Percentiles rank a stretch among this genome's conserved stretches.
Conservation (phyloP, 108 stramenopile species). For the Fistulifera pelliculosa region DNA sequence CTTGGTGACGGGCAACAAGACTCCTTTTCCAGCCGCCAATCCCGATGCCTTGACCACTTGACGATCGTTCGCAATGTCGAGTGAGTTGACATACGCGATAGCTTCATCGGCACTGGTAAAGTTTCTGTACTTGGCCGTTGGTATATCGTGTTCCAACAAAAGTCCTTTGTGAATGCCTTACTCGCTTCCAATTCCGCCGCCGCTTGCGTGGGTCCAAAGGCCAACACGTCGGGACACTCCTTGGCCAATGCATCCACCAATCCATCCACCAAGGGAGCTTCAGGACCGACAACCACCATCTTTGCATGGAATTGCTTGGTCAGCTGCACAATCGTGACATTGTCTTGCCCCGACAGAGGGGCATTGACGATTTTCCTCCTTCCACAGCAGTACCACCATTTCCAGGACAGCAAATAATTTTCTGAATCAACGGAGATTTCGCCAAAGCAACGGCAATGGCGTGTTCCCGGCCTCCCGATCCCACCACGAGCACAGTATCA, state of each 20-base stretch:
- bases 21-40: constrained; percentile 98
- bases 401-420: constrained; percentile 74
- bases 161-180: constrained; percentile 96
- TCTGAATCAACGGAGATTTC: constrained; percentile 57
- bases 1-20: constrained; percentile 84
- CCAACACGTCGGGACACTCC: constrained; percentile 73
- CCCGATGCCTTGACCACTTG: constrained; percentile 99
- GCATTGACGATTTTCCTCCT: constrained; percentile 65
- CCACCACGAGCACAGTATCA: constrained; percentile 76
- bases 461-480: constrained; percentile 83
- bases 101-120: constrained; percentile 84
- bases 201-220: constrained; percentile 90
- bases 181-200: constrained; percentile 94
- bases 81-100: constrained; percentile 70
- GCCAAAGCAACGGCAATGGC: constrained; percentile 78
- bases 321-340: constrained; percentile 61
- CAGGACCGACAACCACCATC: constrained; percentile 96
- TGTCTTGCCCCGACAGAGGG: constrained; percentile 42
- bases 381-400: constrained; percentile 80
- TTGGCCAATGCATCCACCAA: constrained; percentile 78
- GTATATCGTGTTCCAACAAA: constrained; percentile 89
- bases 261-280: constrained; percentile 92
- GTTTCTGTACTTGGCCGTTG: constrained; percentile 89
- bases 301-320: constrained; percentile 44
- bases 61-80: constrained; percentile 58